phyloP scores from a whole-genome alignment of 257 asterid species.

The Lithospermum erythrorhizon region DNA sequence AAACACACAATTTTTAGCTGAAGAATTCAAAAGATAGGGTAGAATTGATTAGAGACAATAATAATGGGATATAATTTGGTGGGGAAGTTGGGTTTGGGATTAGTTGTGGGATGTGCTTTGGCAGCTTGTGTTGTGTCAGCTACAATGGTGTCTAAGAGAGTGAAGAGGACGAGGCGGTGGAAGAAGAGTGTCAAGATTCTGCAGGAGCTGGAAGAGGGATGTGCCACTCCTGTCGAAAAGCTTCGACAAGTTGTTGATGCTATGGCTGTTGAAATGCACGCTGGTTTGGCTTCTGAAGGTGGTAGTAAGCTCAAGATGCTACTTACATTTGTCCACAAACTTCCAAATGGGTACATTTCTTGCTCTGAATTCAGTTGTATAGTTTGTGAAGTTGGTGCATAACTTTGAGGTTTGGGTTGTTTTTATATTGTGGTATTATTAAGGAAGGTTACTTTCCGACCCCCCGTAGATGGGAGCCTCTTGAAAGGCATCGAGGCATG shows the following conservation, averaged over 20 bases:
- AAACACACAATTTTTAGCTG: too few species aligned
- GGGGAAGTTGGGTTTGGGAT: constrained; percentile 51
- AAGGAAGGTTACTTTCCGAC: too few species aligned
- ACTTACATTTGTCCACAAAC: constrained; percentile 60
- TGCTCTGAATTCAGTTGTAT: background rate
- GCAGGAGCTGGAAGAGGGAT: constrained; percentile 59
- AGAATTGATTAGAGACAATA: too few species aligned
- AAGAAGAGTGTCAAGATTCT: constrained; percentile 41
- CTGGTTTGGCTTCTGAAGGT: constrained; percentile 87
- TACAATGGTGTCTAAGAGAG: constrained; percentile 55
- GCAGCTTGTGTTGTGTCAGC: constrained; percentile 65
- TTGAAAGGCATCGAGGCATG: too few species aligned
- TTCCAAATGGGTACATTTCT: constrained; percentile 61
- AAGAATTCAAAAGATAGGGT: background rate
- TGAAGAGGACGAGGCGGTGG: constrained; percentile 52
- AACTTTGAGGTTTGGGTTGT: background rate
- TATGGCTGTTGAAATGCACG: constrained; percentile 96
- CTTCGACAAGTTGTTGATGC: constrained; percentile 83
- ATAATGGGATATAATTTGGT: constrained; percentile 13
- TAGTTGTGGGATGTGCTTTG: constrained; percentile 64
- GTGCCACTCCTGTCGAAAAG: constrained; percentile 62
- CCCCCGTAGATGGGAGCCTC: too few species aligned
- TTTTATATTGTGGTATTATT: background rate
- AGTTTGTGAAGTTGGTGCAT: too few species aligned
- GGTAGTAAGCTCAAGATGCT: constrained; percentile 92